Percentiles rank a stretch among this genome's conserved stretches.
phyloP scores from a whole-genome alignment of 1,284 basidiomycete genomes.

The Entoloma clypeatum region DNA sequence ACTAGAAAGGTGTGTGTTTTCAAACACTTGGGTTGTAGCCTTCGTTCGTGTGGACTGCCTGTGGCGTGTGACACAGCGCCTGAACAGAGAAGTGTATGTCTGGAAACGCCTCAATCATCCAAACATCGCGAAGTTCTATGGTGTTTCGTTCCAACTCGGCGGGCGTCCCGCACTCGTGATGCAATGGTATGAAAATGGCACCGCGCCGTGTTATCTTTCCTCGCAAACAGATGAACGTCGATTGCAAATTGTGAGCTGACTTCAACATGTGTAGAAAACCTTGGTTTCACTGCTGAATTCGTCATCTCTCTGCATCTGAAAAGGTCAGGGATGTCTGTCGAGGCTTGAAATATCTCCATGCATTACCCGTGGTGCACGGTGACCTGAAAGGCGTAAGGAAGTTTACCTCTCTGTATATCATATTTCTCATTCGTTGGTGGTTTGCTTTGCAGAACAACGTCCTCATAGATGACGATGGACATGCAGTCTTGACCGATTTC shows the following conservation, averaged over 20 bases:
- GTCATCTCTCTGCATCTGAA: no score
- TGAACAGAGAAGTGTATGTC: slow-evolving; percentile 29
- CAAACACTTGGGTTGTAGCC: background rate
- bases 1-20: slow-evolving; percentile 25
- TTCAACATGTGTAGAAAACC: no score
- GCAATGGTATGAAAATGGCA: slow-evolving; percentile 37
- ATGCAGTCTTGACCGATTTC: slow-evolving; percentile 30
- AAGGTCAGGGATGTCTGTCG: slow-evolving; percentile 38
- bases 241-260: no score
- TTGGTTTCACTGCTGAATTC: no score
- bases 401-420: background rate
- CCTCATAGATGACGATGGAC: slow-evolving; percentile 31
- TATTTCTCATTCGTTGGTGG: background rate
- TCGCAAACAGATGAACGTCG: slow-evolving; percentile 24
- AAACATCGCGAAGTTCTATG: slow-evolving; percentile 33
- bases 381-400: slow-evolving; percentile 40
- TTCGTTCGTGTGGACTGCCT: background rate
- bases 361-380: slow-evolving; percentile 41
- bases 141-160: slow-evolving; percentile 35
- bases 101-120: slow-evolving; percentile 32
- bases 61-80: slow-evolving; percentile 17
- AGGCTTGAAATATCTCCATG: slow-evolving; percentile 41
- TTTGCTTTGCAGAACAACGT: slow-evolving; percentile 32
- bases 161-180: slow-evolving; percentile 34
- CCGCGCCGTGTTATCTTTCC: slow-evolving; percentile 32